These are phyloP conservation scores for Ustulina deusta DNA, from an alignment of 2,329 filamentous ascomycete species.

Conservation along the genomic window DNA sequence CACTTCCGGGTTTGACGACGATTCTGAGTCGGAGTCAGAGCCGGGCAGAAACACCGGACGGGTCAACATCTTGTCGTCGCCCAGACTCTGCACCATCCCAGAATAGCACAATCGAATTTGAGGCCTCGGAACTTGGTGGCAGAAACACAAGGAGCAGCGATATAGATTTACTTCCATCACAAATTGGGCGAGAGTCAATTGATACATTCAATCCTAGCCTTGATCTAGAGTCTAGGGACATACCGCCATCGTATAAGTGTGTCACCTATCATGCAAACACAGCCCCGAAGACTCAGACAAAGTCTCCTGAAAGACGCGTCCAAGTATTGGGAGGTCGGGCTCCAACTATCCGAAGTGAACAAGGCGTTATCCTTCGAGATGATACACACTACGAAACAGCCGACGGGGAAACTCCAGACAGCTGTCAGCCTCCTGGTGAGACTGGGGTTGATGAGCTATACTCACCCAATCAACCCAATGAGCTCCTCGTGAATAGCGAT, in stretches of 20 bases:
- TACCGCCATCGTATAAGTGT: conserved; percentile 43
- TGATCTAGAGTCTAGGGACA: conserved; percentile 47
- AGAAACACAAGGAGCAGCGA: conserved; percentile 45
- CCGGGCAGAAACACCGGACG: conserved; percentile 21
- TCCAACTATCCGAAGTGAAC: conserved; percentile 51
- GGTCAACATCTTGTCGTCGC: conserved; percentile 26
- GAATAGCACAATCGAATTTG: conserved; percentile 32
- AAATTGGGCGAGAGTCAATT: conserved; percentile 48
- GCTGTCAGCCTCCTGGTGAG: conserved; percentile 8
- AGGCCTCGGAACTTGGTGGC: conserved; percentile 28
- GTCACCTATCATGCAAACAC: conserved; percentile 42
- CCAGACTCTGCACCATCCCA: conserved; percentile 39
- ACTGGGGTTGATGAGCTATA: conserved; percentile 10
- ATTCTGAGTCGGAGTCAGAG: conserved; percentile 28
- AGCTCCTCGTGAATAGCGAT: neutral
- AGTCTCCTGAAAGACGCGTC: conserved; percentile 46
- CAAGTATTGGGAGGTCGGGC: conserved; percentile 45
- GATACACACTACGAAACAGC: conserved; percentile 42
- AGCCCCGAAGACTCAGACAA: conserved; percentile 45
- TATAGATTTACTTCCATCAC: conserved; percentile 51
- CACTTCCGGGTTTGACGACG: conserved; percentile 13
- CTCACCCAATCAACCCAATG: conserved; percentile 1
- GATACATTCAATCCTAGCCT: conserved; percentile 50
- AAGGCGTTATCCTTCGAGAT: conserved; percentile 50
- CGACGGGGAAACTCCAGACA: conserved; percentile 29